Evolutionary conservation across 2,329 filamentous ascomycete species (phyloP).

Genomic region (Nigrograna mackinnonii): DNA sequence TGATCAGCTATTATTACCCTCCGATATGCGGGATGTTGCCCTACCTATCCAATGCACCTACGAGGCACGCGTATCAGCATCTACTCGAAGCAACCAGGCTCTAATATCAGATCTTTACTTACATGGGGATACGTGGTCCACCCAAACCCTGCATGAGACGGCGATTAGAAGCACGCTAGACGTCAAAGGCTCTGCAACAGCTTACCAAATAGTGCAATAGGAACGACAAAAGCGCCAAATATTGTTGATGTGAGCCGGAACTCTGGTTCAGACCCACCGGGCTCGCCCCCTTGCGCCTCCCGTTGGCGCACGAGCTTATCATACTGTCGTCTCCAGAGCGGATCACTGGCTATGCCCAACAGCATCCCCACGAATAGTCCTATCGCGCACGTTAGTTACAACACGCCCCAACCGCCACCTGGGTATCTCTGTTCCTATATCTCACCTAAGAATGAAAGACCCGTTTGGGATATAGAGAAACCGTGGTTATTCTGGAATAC

Average conservation of each 20-base stretch:
- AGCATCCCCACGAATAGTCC: conserved; percentile 66
- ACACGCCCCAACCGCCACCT: conserved; percentile 37
- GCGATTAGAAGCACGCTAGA: too few relatives aligned
- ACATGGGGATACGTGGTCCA: conserved; percentile 79
- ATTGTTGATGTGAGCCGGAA: conserved; percentile 74
- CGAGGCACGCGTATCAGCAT: conserved; percentile 36
- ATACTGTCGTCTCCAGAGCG: conserved; percentile 68
- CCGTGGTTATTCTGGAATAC: conserved; percentile 76
- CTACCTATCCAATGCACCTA: conserved; percentile 57
- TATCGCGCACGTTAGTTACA: conserved; percentile 1
- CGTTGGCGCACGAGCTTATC: conserved; percentile 59
- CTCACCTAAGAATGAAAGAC: conserved; percentile 71
- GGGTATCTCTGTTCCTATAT: background rate
- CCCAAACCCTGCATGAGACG: conserved; percentile 63
- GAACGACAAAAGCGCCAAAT: conserved; percentile 74
- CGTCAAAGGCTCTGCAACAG: conserved; percentile 22
- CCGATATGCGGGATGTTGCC: conserved; percentile 22
- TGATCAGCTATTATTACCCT: conserved; percentile 36
- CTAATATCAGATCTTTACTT: conserved; percentile 62
- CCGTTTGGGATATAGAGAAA: conserved; percentile 78
- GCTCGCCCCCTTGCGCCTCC: conserved; percentile 54
- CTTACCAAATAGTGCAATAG: conserved; percentile 77
- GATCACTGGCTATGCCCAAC: conserved; percentile 63
- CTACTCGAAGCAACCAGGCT: conserved; percentile 60
- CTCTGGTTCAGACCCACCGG: conserved; percentile 76